phyloP scores from a whole-genome alignment of 306 rosid genomes.

The Acacia melanoxylon region DNA sequence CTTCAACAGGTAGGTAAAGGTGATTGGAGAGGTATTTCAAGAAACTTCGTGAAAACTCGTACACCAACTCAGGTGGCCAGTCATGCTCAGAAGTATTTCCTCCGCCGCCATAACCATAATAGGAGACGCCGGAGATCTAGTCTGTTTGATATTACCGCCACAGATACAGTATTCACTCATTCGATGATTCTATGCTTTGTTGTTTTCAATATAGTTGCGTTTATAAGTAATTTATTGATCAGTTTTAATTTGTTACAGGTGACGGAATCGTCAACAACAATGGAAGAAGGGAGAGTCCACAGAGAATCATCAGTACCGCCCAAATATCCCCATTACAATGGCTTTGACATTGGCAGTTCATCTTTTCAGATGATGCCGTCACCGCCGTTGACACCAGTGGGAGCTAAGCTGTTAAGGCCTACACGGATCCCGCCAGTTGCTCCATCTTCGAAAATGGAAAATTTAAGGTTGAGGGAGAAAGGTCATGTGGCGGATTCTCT shows the following conservation, averaged over 20 bases:
- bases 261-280: constrained; percentile 46
- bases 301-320: constrained; percentile 38
- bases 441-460: constrained; percentile 72
- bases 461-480: constrained; percentile 56
- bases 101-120: constrained; percentile 69
- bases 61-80: constrained; percentile 96
- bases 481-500: constrained; percentile 30
- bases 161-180: constrained; percentile 48
- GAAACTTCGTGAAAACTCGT: constrained; percentile 86
- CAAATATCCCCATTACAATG: constrained; percentile 40
- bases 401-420: constrained; percentile 57
- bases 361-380: constrained; percentile 40
- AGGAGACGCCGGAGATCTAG: constrained; percentile 96
- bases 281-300: constrained; percentile 51
- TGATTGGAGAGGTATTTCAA: constrained; percentile 96
- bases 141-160: constrained; percentile 88
- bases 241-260: constrained; percentile 28
- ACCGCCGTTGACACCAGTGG: constrained; percentile 38
- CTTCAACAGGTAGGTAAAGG: constrained; percentile 84
- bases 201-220: not conserved
- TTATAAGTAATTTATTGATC: not conserved
- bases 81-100: constrained; percentile 94
- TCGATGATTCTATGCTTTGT: not conserved
- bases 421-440: constrained; percentile 64
- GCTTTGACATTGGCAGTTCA: constrained; percentile 32